Evolutionary conservation across 2,329 filamentous ascomycete genomes (phyloP).

Genomic region (Epichloe coenophiala): DNA sequence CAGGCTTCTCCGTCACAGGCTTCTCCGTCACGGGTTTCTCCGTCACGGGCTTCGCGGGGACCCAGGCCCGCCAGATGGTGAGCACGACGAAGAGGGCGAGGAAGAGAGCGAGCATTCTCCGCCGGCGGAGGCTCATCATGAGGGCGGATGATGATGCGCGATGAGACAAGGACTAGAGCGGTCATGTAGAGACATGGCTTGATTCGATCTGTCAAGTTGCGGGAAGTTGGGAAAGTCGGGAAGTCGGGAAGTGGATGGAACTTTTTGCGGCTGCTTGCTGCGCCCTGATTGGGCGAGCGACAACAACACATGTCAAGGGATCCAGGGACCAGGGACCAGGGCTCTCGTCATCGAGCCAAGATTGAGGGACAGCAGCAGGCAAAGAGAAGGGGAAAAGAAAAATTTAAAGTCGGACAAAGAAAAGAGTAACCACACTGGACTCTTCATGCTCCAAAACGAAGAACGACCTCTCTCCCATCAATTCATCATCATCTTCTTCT

Average conservation of each 20-base stretch:
- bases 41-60: neutral
- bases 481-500: too few relatives aligned
- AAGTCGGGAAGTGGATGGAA: neutral
- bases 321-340: too few relatives aligned
- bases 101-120: slow-evolving; percentile 3
- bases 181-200: neutral
- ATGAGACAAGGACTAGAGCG: neutral
- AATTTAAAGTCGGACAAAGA: too few relatives aligned
- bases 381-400: too few relatives aligned
- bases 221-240: too few relatives aligned
- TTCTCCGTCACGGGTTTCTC: neutral
- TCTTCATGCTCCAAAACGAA: too few relatives aligned
- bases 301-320: neutral
- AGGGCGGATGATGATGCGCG: neutral
- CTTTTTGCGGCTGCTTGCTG: neutral
- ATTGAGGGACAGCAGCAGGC: too few relatives aligned
- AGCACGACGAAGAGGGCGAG: slow-evolving; percentile 3
- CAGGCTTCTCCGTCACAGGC: neutral
- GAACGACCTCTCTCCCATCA: too few relatives aligned
- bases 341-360: too few relatives aligned
- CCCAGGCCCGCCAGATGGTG: slow-evolving; percentile 3
- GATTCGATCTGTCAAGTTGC: neutral
- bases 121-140: slow-evolving; percentile 6
- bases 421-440: too few relatives aligned
- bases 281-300: neutral